phyloP scores from a whole-genome alignment of 305 asterid species.

The Lippia alba region DNA sequence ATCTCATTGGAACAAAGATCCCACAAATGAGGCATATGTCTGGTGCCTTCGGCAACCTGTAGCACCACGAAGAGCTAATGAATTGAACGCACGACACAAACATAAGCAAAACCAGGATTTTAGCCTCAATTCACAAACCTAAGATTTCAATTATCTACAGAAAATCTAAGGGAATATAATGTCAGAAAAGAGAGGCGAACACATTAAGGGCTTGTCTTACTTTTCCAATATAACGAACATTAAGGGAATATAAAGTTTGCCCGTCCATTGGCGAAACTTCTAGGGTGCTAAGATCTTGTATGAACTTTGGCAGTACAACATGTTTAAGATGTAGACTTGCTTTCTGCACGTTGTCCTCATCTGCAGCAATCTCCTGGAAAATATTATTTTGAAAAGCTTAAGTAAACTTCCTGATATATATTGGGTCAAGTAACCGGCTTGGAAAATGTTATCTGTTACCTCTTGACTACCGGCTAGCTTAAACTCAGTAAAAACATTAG shows the following conservation, averaged over 20 bases:
- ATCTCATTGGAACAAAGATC: conserved; percentile 51
- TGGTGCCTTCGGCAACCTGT: conserved; percentile 49
- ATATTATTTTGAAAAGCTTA: neutral
- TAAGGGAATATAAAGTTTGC: conserved; percentile 75
- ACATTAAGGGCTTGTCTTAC: conserved; percentile 46
- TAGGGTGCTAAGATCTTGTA: conserved; percentile 79
- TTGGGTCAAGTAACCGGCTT: conserved; percentile 30
- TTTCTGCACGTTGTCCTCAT: conserved; percentile 80
- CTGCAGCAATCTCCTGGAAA: conserved; percentile 73
- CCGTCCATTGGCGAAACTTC: conserved; percentile 99
- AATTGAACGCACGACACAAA: conserved; percentile 19
- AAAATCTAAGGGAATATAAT: conserved; percentile 23
- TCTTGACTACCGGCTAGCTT: conserved; percentile 75
- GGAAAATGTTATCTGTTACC: conserved; percentile 45
- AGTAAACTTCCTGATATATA: conserved; percentile 14
- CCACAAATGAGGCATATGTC: conserved; percentile 54
- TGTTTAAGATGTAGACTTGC: conserved; percentile 70
- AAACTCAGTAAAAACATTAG: conserved; percentile 87
- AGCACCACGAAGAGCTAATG: conserved; percentile 32
- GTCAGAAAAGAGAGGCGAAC: conserved; percentile 8
- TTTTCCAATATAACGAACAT: conserved; percentile 82
- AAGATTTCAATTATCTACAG: conserved; percentile 30
- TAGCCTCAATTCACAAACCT: conserved; percentile 23
- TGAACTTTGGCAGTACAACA: conserved; percentile 75
- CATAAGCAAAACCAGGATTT: conserved; percentile 20